Base-by-base conservation (phyloP, 441 rosid genomes). In the Populus hybrid region DNA sequence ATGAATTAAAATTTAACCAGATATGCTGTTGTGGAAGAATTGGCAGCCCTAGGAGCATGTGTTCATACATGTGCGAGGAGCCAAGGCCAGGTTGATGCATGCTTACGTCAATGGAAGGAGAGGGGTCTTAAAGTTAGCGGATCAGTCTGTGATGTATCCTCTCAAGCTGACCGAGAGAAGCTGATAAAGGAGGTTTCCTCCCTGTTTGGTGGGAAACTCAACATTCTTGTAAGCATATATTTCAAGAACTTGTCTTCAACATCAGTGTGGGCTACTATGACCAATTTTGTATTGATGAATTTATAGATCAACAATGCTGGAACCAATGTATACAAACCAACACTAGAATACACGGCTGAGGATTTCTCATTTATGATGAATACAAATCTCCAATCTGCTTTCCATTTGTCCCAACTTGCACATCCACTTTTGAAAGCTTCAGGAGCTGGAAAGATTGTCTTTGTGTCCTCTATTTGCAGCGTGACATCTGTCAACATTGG, bases 401-500 rank as follows among this genome's bases (percentile, higher is more conserved):
- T 78, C 81, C 91, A 92, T 79, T 34, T 92, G 16, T 85, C 91
- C 81, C 97, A 94, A 86, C 83, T 94, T 50, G 85, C 90, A 11
- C 86, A 94, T 81, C 98, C 98, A 61, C 93, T 92, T 75, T 53
- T 94, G 24, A 92, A 91, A 84, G 89, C 90, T 70, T 90, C 96
- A 20, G 93, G 92, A 18, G 80, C 38, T 0, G 97, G 93, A 71
- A 89, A 82, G 85, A 88, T 91, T 75, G 90, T 94, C 46, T 92
- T 89, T 87, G 89, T 92, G 71, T 92, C 98, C 38, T 94, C 98
- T 28, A 94, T 92, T 67, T 91, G 82, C 28, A 93, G 97, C 9
- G 23, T 89, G 14, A 72, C 81, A 40, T 82, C 84, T 80, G 0
- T 89, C 73, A 80, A 82, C 6, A 89, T 78, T 42, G 93, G 96